Evolutionary conservation across 768 basidiomycete genomes (phyloP), one percentile per base, ranked within the genome.

Genomic region (Lactarius tabidus): DNA sequence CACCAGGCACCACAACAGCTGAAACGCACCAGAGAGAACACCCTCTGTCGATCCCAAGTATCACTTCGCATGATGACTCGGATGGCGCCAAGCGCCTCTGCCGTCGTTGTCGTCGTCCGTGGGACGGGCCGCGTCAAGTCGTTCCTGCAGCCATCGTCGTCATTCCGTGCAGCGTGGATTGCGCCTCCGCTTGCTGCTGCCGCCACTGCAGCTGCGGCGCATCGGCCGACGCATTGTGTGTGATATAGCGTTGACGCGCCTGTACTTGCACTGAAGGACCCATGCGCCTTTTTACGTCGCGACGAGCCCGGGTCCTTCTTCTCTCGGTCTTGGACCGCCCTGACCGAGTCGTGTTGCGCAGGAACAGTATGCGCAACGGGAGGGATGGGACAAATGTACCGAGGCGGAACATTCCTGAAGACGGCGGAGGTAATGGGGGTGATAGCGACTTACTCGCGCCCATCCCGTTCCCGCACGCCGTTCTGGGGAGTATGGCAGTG

Each of bases 291-390:
- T 67, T 74, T 74, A 23, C 71, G 70, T 59, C 74, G 82, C 35
- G 88, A 90, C 53, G 35, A 88, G 85, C 72, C 87, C 87, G n/a
- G n/a, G n/a, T n/a, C n/a, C n/a, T n/a, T n/a, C n/a, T n/a, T 67
- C n/a, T 6, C 53, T 20, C n/a, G 43, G 59, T 10, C 63, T 79
- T 71, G 4, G 70, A 78, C 9, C 69, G 67, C 76, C 35, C 60
- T 1, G 39, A 60, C 31, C 79, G 81, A 63, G 79, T 84, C 52
- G 75, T 85, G 71, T 71, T 85, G 48, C 79, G 88, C 51, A 80
- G 88, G 61, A 78, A 81, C 67, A 88, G 85, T 65, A 58, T 56
- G 29, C 66, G 66, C 28, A 29, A 20, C 15, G 57, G 60, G 45
- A 43, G 63, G n/a, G 62, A 52, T 33, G 60, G 63, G n/a, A 23